These are phyloP conservation scores for Fraxinus cuspidata DNA, from an alignment of 257 asterid species.

Conservation along the genomic window DNA sequence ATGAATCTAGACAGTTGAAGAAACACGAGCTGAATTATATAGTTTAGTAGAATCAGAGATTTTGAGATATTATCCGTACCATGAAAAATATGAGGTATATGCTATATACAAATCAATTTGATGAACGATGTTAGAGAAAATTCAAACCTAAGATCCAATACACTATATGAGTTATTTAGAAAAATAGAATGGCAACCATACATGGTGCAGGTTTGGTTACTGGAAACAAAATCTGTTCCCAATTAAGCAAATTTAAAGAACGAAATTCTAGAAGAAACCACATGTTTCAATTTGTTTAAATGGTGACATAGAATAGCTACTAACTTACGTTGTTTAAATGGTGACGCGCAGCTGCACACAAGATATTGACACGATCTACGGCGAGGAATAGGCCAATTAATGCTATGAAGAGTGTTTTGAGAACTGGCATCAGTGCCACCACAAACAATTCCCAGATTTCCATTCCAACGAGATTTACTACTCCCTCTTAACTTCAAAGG, in stretches of 20 bases:
- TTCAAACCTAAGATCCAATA: not conserved
- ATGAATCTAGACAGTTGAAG: not conserved
- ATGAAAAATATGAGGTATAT: too few relatives aligned
- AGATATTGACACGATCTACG: conserved; percentile 31
- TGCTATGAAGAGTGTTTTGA: conserved; percentile 35
- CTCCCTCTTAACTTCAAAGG: not conserved
- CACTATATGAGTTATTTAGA: not conserved
- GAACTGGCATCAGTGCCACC: conserved; percentile 46
- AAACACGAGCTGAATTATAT: not conserved
- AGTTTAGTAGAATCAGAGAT: too few relatives aligned
- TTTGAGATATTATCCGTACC: too few relatives aligned
- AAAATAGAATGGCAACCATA: not conserved
- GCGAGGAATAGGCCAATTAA: conserved; percentile 41
- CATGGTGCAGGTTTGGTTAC: not conserved
- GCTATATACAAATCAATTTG: not conserved
- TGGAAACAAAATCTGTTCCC: not conserved
- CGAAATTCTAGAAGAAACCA: too few relatives aligned
- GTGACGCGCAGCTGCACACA: conserved; percentile 37
- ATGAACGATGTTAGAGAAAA: too few relatives aligned
- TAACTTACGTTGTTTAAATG: conserved; percentile 45
- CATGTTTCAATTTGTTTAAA: too few relatives aligned
- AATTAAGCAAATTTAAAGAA: too few relatives aligned
- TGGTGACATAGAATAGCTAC: not conserved
- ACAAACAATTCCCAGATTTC: conserved; percentile 33
- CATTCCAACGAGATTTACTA: conserved; percentile 21